Conservation (phyloP, 2,329 filamentous ascomycete genomes). For the Magnaporthiopsis rhizophila region DNA sequence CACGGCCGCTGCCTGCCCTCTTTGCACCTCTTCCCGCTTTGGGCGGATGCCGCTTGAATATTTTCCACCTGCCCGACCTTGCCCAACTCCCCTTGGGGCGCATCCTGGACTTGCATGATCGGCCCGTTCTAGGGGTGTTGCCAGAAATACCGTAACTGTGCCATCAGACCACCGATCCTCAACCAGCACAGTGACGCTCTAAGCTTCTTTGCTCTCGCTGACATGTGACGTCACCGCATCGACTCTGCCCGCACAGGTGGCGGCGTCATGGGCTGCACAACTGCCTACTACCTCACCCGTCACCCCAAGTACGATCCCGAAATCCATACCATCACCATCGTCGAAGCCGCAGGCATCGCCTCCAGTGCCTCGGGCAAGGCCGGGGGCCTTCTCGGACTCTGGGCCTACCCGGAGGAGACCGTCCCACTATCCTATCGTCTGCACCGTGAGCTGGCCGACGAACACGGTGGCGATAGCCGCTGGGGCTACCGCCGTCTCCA, state of each 20-base stretch:
- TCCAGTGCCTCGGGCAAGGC: conserved; percentile 93
- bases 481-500: conserved; percentile 79
- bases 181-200: background rate
- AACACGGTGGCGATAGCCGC: conserved; percentile 66
- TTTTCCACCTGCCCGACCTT: no score
- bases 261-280: conserved; percentile 86
- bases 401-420: conserved; percentile 81
- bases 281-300: conserved; percentile 83
- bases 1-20: background rate
- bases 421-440: conserved; percentile 80
- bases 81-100: no score
- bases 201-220: background rate
- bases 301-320: conserved; percentile 72
- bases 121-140: background rate
- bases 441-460: conserved; percentile 74
- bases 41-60: background rate
- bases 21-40: background rate
- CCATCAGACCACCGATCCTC: background rate
- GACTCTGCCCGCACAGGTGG: conserved; percentile 50
- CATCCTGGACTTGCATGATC: background rate
- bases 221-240: conserved; percentile 3
- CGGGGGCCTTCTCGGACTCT: conserved; percentile 79
- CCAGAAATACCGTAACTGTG: background rate
- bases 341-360: conserved; percentile 80
- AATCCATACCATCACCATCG: conserved; percentile 70